Evolutionary conservation across 73 alveolate genomes (phyloP).

Genomic region (Paramecium primaurelia): DNA sequence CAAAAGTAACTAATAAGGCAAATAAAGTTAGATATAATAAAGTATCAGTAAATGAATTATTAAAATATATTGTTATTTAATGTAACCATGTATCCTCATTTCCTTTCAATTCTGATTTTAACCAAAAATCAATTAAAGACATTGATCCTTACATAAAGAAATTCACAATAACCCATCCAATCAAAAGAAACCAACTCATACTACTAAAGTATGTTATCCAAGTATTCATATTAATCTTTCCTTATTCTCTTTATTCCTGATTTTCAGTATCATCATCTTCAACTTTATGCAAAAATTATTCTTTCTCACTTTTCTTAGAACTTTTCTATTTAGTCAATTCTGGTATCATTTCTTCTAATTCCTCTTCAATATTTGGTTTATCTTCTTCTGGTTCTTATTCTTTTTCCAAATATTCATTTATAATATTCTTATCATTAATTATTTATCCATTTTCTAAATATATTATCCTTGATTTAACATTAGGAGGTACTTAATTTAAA

Average conservation of each 20-base stretch:
- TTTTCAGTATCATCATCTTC: neutral
- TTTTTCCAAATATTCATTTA: neutral
- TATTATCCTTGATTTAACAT: neutral
- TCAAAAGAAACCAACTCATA: neutral
- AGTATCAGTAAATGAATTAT: neutral
- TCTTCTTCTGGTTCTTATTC: slow-evolving; percentile 6
- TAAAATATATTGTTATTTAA: neutral
- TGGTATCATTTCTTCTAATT: neutral
- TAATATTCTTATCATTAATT: neutral
- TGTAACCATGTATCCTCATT: neutral
- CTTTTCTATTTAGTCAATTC: neutral
- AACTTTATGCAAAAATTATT: neutral
- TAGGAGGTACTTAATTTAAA: neutral
- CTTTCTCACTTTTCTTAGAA: neutral
- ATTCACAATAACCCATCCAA: neutral
- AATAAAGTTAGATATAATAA: neutral
- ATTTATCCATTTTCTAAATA: neutral
- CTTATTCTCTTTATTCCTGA: neutral
- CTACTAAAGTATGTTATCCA: neutral
- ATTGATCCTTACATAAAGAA: neutral
- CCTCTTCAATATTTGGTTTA: neutral
- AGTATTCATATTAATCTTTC: neutral
- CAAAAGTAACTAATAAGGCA: neutral
- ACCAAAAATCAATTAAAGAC: neutral
- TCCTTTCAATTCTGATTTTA: neutral